Percentiles rank a stretch among this genome's conserved stretches.
phyloP scores from a whole-genome alignment of 441 rosid genomes.

The Flueggea neowawraea region DNA sequence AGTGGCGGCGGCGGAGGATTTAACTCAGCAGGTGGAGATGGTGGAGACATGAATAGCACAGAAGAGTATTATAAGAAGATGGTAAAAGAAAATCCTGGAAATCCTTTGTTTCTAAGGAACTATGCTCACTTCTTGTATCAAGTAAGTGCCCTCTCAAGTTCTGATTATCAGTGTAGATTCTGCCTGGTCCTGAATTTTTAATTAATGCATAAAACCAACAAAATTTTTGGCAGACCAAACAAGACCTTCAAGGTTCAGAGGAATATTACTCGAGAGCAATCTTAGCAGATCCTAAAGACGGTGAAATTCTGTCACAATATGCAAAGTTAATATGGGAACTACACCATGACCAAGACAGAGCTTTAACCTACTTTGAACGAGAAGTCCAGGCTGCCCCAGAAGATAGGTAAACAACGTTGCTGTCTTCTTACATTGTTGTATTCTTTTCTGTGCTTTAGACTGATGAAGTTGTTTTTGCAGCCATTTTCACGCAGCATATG shows the following conservation, averaged over 20 bases:
- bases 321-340: slow-evolving; percentile 49
- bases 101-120: slow-evolving; percentile 49
- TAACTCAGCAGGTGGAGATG: slow-evolving; percentile 30
- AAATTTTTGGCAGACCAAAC: slow-evolving; percentile 29
- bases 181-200: no score
- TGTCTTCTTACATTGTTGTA: no score
- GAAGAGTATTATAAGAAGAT: slow-evolving; percentile 51
- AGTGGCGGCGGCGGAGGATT: slow-evolving; percentile 20
- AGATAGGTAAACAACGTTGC: slow-evolving; percentile 27
- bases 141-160: slow-evolving; percentile 23
- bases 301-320: slow-evolving; percentile 50
- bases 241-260: slow-evolving; percentile 43
- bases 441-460: background rate
- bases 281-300: slow-evolving; percentile 53
- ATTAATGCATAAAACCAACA: background rate
- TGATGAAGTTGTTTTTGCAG: slow-evolving; percentile 16
- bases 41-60: slow-evolving; percentile 27
- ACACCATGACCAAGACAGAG: slow-evolving; percentile 38
- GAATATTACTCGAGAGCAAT: slow-evolving; percentile 52
- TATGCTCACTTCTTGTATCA: slow-evolving; percentile 58
- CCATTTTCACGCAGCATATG: slow-evolving; percentile 66
- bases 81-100: slow-evolving; percentile 54
- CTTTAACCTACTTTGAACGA: slow-evolving; percentile 43
- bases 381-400: slow-evolving; percentile 52
- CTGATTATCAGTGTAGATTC: background rate